Evolutionary conservation across 306 rosid species (phyloP), one percentile per base, ranked within the genome.

Genomic region (Trifolium pratense): DNA sequence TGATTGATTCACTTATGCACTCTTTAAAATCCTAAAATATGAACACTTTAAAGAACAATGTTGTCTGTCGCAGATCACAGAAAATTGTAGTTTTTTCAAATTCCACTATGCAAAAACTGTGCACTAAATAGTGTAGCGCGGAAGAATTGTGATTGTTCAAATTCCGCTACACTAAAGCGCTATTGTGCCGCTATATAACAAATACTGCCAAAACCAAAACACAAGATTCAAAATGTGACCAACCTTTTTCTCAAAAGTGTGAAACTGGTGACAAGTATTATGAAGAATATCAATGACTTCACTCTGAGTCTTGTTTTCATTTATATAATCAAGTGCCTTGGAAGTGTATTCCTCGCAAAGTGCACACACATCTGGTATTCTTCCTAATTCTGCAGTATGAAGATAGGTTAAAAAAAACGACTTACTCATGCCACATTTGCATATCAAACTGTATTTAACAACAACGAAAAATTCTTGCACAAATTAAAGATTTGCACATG

Each of bases 261-360:
- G 87, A 68, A 81, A 46, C 21, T 65, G 86, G 53, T 57, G 14
- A 80, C 97, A 93, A 68, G 82, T 10, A 7, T 63, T 45, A 46
- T 79, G 92, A 77, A 91, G 94, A 51, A 26, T 3, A 48, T 16
- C 89, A 80, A 80, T 74, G 69, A 93, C 75, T 89, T 93, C 96
- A 1, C 64, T 49, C 80, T 89, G 89, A 58, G 96, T 93, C 74
- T 89, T 84, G 82, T 91, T 88, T 78, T 80, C 81, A 16, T 68
- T 68, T 56, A 93, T 59, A 86, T 89, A 91, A 18, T 86, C 86
- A 60, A 91, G 74, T 58, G 97, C 94, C 86, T 84, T 83, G 60
- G 79, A 20, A 68, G 88, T 75, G 78, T 86, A 93, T 80, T 88
- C 87, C 86, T 86, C 85, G 46, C 98, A 93, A 82, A 91, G 88